These are phyloP conservation scores for Rheum nobile DNA, from an alignment of 148 eudicot species.

Conservation along the genomic window DNA sequence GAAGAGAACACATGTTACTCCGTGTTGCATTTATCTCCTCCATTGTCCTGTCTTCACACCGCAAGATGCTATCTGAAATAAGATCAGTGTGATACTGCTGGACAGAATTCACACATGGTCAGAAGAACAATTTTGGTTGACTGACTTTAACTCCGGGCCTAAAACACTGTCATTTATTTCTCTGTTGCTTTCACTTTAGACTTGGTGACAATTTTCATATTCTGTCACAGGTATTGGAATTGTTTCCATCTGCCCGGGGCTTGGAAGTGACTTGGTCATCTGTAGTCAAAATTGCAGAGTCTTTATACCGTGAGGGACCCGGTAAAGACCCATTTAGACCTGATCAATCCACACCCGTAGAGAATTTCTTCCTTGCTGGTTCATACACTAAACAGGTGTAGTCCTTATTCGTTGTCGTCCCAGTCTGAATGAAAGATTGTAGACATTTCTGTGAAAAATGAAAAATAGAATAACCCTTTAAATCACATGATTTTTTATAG, in stretches of 20 bases:
- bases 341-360: slow-evolving; percentile 85
- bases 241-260: slow-evolving; percentile 93
- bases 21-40: not conserved
- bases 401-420: not conserved
- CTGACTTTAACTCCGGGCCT: not conserved
- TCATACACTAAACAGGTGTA: slow-evolving; percentile 95
- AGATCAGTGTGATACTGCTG: not conserved
- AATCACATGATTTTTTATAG: slow-evolving; percentile 22
- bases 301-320: slow-evolving; percentile 90
- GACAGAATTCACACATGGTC: not conserved
- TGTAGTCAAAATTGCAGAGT: slow-evolving; percentile 90
- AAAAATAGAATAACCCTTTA: not conserved
- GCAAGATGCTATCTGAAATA: not conserved
- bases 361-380: slow-evolving; percentile 93
- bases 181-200: not conserved
- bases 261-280: slow-evolving; percentile 88
- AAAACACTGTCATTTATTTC: not conserved
- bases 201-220: not conserved
- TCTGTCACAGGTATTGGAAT: slow-evolving; percentile 44
- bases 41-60: not conserved
- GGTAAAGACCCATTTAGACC: slow-evolving; percentile 99
- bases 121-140: not conserved
- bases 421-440: not conserved
- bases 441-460: not conserved
- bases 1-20: not conserved